Base-by-base conservation (phyloP, 352 stramenopile species). In the Peronosclerospora sorghi region DNA sequence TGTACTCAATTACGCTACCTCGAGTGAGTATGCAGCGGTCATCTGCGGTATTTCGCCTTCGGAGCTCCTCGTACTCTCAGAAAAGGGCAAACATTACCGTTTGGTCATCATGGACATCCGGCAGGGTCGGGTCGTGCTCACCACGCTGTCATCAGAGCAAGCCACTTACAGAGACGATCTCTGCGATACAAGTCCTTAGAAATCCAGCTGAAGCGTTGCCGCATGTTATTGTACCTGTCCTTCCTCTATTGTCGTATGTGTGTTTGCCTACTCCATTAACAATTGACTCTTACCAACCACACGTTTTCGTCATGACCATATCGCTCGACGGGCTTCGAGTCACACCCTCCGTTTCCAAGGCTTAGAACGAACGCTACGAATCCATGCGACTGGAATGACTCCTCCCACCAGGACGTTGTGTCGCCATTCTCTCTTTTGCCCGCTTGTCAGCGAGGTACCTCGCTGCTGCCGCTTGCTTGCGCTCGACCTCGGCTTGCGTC, bases 1-100 rank as follows among this genome's bases (percentile, higher is more conserved):
- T 52, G 74, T 87, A 43, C 69, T 76, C 51, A 70, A 84, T 54
- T 62, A 75, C 39, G 54, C 59, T 35, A 65, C 52, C 9, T 67
- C 67, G 14, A 75, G 61, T 50, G 65, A 68, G 47, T 85, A 85
- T 55, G 54, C 68, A 27, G 77, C 72, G n/a, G 60, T 87, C 38
- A 68, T 90, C 34, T 79, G 61, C 36, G 73, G 66, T 13, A 65
- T 87, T 32, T 78, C 78, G 34, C 58, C 74, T 28, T 78, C 68
- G 7, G 78, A 90, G 51, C 50, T 87, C 8, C 77, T 84, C 40
- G 68, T 90, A 29, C 64, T 90, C 8, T 85, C 73, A 39, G 78
- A 90, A 46, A 85, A 82, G 41, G 78, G 78, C 47, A 83, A 82
- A 56, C 83, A 82, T 63, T 65, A 62, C 36, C 67, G 71, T n/a